Evolutionary conservation across 306 rosid genomes (phyloP).

Genomic region (Cicer arietinum): DNA sequence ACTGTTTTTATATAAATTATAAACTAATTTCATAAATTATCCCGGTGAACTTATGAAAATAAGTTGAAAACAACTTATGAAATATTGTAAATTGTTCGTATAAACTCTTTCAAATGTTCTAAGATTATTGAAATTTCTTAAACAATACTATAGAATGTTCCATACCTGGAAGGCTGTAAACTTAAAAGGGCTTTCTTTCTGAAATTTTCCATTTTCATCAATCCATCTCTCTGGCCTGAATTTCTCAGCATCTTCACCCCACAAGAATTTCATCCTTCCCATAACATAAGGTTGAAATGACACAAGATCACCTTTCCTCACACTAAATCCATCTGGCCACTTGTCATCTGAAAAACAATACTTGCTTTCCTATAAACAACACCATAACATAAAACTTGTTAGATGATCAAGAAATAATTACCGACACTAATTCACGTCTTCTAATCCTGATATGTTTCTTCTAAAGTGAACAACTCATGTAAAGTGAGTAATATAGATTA

Average conservation of each 20-base stretch:
- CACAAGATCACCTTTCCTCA: slow-evolving; percentile 63
- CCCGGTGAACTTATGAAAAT: too few relatives aligned
- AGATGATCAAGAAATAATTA: slow-evolving; percentile 4
- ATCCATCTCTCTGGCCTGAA: slow-evolving; percentile 73
- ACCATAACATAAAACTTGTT: slow-evolving; percentile 30
- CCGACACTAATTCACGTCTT: neutral
- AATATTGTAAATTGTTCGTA: too few relatives aligned
- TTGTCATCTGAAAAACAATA: slow-evolving; percentile 60
- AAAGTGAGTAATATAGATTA: neutral
- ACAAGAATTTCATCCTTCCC: slow-evolving; percentile 73
- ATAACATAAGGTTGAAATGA: slow-evolving; percentile 59
- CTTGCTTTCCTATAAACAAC: slow-evolving; percentile 53
- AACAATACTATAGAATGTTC: neutral
- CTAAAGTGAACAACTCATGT: slow-evolving; percentile 2
- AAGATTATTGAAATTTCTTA: too few relatives aligned
- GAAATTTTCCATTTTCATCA: slow-evolving; percentile 52
- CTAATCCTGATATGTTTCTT: neutral
- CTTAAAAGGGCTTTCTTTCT: slow-evolving; percentile 62
- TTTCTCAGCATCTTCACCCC: slow-evolving; percentile 78
- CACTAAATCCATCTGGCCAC: slow-evolving; percentile 63
- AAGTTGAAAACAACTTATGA: too few relatives aligned
- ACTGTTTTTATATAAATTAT: too few relatives aligned
- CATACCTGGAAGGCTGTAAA: slow-evolving; percentile 69
- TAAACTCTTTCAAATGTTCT: too few relatives aligned
- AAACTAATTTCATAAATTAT: too few relatives aligned